Conservation (phyloP, 2,329 filamentous ascomycete species). For the Fusarium ambrosium region DNA sequence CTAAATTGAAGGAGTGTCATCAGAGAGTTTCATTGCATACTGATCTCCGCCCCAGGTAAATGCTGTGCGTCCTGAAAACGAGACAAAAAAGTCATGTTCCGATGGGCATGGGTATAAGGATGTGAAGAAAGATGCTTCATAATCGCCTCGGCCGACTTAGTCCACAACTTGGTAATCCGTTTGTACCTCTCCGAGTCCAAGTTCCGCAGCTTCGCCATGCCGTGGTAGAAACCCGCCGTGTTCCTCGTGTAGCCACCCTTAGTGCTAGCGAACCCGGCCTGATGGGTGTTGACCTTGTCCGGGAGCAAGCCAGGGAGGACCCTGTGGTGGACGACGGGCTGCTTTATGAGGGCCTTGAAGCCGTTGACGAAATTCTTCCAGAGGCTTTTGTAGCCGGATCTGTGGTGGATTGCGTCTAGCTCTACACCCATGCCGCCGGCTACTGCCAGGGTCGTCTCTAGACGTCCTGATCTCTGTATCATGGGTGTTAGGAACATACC, state of each 20-base stretch:
- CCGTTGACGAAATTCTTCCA: slow-evolving; percentile 76
- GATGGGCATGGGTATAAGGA: slow-evolving; percentile 65
- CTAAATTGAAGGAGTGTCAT: neutral
- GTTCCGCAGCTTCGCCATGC: slow-evolving; percentile 88
- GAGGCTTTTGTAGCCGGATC: slow-evolving; percentile 79
- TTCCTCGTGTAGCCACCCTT: slow-evolving; percentile 83
- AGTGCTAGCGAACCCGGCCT: slow-evolving; percentile 76
- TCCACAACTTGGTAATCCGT: slow-evolving; percentile 80
- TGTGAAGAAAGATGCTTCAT: slow-evolving; percentile 79
- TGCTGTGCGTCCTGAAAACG: slow-evolving; percentile 28
- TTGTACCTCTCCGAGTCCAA: slow-evolving; percentile 77
- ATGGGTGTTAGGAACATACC: slow-evolving; percentile 71
- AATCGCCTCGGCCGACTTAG: slow-evolving; percentile 79
- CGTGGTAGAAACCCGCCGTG: slow-evolving; percentile 88
- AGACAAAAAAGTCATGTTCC: slow-evolving; percentile 80
- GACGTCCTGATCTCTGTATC: slow-evolving; percentile 61
- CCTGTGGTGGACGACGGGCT: slow-evolving; percentile 59
- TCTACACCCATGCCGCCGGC: slow-evolving; percentile 85
- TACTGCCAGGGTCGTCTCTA: slow-evolving; percentile 79
- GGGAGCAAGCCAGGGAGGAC: slow-evolving; percentile 74
- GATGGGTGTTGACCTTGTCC: slow-evolving; percentile 77
- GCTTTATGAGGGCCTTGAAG: slow-evolving; percentile 77
- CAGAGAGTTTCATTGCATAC: slow-evolving; percentile 55
- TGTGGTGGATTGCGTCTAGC: slow-evolving; percentile 64
- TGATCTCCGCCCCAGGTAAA: slow-evolving; percentile 53